Base-by-base conservation (phyloP, 2,329 filamentous ascomycete genomes). In the Arthroderma sp. region DNA sequence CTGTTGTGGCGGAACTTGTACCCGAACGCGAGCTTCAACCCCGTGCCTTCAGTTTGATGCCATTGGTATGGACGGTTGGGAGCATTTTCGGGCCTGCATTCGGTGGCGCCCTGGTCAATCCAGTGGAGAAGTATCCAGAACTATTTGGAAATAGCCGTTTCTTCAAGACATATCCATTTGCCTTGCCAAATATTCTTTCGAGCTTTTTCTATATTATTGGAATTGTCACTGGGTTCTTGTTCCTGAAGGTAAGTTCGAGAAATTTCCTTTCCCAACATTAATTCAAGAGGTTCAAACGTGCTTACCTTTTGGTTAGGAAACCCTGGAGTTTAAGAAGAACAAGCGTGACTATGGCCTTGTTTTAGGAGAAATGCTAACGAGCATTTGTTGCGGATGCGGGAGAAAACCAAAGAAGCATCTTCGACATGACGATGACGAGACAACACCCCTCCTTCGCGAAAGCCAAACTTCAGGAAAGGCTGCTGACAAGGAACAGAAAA, bases 1-100 rank as follows among this genome's bases (percentile, higher is more conserved):
- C 89, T 15, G 89, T 93, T 75, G 90, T 96, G 1, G 91, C 91
- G 0, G 91, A 96, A 70, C 84, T 96, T 79, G 90, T 95, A 1
- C 87, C 89, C 0, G 84, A 93, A 69, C 89, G 81, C 68, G 86
- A 90, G 66, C 77, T 95, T 5, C 91, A 96, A 67, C 91, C 91
- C 0, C 78, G 83, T 55, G 93, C 93, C 0, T 97, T 97, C 70
- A 90, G 86, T 62, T 78, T 97, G 49, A 96, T 97, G 91, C 91
- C 91, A 2, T 74, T 97, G 15, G 87, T 86, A 1, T 97, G 89
- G 86, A 90, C 85, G 9, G 76, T 96, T 55, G 91, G 91, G 0
- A 87, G 84, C 37, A 88, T 95, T 38, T 87, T 95, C 63, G 91
- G 91, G 0, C 91, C 91, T 1, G 85, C 83, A 2, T 86, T 97